Evolutionary conservation across 768 basidiomycete genomes (phyloP).

Genomic region (Gloeophyllum trabeum): DNA sequence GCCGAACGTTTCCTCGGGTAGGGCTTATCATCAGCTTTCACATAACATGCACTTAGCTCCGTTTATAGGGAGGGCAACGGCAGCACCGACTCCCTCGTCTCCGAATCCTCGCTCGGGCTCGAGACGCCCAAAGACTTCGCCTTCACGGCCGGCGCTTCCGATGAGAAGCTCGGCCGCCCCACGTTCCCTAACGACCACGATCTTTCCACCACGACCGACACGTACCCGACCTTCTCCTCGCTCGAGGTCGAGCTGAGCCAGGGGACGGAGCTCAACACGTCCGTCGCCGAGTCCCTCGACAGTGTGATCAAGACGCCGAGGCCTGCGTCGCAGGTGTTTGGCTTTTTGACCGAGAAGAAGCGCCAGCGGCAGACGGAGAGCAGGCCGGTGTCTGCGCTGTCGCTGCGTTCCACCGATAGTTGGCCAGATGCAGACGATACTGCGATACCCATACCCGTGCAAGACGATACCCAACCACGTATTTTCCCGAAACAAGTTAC

Average conservation of each 20-base stretch:
- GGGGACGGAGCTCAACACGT: conserved; percentile 25
- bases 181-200: conserved; percentile 14
- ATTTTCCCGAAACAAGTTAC: not conserved
- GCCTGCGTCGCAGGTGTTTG: conserved; percentile 68
- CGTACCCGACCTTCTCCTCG: conserved; percentile 49
- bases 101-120: not conserved
- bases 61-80: not conserved
- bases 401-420: no score
- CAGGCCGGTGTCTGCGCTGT: no score
- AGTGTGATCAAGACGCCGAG: conserved; percentile 39
- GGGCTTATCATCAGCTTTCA: not conserved
- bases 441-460: conserved; percentile 6
- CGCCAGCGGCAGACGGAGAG: no score
- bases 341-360: conserved; percentile 48
- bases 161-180: not conserved
- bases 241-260: conserved; percentile 66
- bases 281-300: not conserved
- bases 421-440: not conserved
- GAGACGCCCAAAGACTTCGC: not conserved
- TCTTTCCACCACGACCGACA: conserved; percentile 22
- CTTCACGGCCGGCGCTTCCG: not conserved
- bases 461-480: not conserved
- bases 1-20: conserved; percentile 67
- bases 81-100: not conserved
- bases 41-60: not conserved